Base-by-base conservation (phyloP, 2,329 filamentous ascomycete genomes). In the Chalaropsis thielavioides region DNA sequence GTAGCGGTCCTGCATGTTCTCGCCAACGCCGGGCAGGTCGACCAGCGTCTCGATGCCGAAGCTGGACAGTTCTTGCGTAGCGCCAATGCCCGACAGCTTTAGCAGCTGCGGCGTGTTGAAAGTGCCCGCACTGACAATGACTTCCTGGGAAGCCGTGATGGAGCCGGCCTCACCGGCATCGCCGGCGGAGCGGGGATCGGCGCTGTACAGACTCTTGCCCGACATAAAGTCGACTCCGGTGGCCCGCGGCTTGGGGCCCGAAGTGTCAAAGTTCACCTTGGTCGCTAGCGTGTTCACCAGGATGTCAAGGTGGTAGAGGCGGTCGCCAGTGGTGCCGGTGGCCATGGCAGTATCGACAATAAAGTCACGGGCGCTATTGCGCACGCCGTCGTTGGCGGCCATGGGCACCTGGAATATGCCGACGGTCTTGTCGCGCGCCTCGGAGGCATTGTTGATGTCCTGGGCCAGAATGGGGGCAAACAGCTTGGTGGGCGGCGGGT, bases 401-500 rank as follows among this genome's bases (percentile, higher is more conserved):
- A 86, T 71, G 2, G 84, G 83, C 3, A 87, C 79, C 69, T 86
- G 82, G 71, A 80, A 85, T 43, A 81, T 74, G 0, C 76, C 78
- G 46, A 56, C 27, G 19, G 59, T 35, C 0, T 35, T 11, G 41
- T 62, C 63, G 22, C 68, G 68, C 63, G 65, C 35, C 63, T 72
- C 72, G 5, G 69, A 68, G 27, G 72, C 44, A 15, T 49, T 43
- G 15, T 65, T 74, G 5, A 73, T 67, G 35, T 74, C 72, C 0
- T 69, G 68, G 27, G 70, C 66, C 19, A 73, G 41, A 1, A 73
- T 68, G 31, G 72, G 66, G 0, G 68, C 70, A 27, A 74, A 70
- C 0, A 71, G 70, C 0, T 62, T 59, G 4, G 72, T 68, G 0
- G 69, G 69, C 43, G 62, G 66, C 3, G 71, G n/a, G 1, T 71